Percentiles rank a stretch among this genome's conserved stretches.
Evolutionary conservation across 2,329 filamentous ascomycete genomes (phyloP).

Genomic region (Triangularia verruculosa): DNA sequence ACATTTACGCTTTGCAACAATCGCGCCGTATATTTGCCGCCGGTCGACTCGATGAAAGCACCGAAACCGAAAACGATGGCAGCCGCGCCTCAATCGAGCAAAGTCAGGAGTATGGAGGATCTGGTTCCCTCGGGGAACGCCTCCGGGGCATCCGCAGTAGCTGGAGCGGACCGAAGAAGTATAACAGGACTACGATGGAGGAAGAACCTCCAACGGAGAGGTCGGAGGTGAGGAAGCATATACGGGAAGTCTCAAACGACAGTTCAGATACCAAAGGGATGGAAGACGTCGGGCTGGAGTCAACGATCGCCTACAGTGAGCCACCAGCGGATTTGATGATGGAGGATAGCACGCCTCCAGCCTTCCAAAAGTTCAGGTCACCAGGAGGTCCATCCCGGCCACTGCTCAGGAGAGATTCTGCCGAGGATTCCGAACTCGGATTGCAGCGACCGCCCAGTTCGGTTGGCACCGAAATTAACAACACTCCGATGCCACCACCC

Average conservation of each 20-base stretch:
- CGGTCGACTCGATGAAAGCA: slow-evolving; percentile 79
- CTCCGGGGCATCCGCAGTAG: slow-evolving; percentile 58
- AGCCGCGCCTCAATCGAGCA: slow-evolving; percentile 55
- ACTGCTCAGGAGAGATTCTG: slow-evolving; percentile 41
- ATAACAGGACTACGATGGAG: slow-evolving; percentile 31
- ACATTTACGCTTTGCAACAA: slow-evolving; percentile 85
- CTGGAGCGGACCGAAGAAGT: slow-evolving; percentile 57
- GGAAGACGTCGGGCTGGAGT: slow-evolving; percentile 83
- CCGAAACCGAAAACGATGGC: slow-evolving; percentile 73
- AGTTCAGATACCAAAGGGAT: slow-evolving; percentile 55
- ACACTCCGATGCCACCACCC: slow-evolving; percentile 37
- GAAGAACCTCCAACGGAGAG: slow-evolving; percentile 34
- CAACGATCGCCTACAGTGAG: slow-evolving; percentile 57
- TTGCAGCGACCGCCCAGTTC: slow-evolving; percentile 40
- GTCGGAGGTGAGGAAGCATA: slow-evolving; percentile 18
- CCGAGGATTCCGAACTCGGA: slow-evolving; percentile 49
- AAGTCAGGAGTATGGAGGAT: slow-evolving; percentile 48
- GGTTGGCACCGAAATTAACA: slow-evolving; percentile 37
- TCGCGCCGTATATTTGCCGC: slow-evolving; percentile 86
- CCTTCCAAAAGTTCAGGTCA: slow-evolving; percentile 59
- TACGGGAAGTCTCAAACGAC: slow-evolving; percentile 31
- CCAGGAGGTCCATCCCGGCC: slow-evolving; percentile 38
- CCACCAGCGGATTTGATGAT: slow-evolving; percentile 59
- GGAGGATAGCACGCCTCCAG: slow-evolving; percentile 57
- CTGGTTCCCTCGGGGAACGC: slow-evolving; percentile 44